These are phyloP conservation scores for Nemophila menziesii DNA, from an alignment of 257 asterid species.

Conservation along the genomic window DNA sequence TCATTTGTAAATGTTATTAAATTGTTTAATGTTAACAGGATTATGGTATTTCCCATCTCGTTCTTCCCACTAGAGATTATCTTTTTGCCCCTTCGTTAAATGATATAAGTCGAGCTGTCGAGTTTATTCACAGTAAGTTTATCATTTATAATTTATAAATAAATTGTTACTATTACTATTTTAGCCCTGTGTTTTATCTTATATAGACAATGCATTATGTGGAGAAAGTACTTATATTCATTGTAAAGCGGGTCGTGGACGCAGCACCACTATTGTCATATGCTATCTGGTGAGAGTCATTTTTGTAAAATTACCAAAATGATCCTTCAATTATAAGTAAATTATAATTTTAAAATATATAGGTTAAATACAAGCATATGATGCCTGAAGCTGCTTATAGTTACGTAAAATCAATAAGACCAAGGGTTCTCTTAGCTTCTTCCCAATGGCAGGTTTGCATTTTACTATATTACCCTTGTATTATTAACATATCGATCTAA, in stretches of 20 bases:
- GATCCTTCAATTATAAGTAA: no score
- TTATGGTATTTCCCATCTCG: conserved; percentile 31
- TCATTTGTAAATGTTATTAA: neutral
- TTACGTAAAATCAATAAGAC: conserved; percentile 56
- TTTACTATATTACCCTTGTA: neutral
- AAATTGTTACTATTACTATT: neutral
- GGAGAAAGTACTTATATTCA: conserved; percentile 35
- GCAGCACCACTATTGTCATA: conserved; percentile 39
- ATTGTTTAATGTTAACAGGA: conserved; percentile 20
- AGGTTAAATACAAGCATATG: conserved; percentile 55
- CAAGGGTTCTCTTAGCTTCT: conserved; percentile 49
- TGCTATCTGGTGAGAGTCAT: conserved; percentile 48
- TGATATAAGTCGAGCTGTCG: conserved; percentile 33
- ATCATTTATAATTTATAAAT: neutral
- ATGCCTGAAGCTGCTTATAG: conserved; percentile 47
- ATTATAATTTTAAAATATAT: no score
- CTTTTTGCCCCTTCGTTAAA: conserved; percentile 33
- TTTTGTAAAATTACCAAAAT: conserved; percentile 8
- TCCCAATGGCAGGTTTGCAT: conserved; percentile 43
- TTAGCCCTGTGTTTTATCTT: neutral
- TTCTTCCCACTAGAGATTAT: conserved; percentile 43
- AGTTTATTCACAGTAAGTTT: conserved; percentile 29
- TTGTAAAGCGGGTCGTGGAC: conserved; percentile 48
- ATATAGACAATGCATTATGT: conserved; percentile 24
- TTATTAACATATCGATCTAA: neutral